Evolutionary conservation across 345 rosid genomes (phyloP).

Genomic region (Dovyalis caffra): DNA sequence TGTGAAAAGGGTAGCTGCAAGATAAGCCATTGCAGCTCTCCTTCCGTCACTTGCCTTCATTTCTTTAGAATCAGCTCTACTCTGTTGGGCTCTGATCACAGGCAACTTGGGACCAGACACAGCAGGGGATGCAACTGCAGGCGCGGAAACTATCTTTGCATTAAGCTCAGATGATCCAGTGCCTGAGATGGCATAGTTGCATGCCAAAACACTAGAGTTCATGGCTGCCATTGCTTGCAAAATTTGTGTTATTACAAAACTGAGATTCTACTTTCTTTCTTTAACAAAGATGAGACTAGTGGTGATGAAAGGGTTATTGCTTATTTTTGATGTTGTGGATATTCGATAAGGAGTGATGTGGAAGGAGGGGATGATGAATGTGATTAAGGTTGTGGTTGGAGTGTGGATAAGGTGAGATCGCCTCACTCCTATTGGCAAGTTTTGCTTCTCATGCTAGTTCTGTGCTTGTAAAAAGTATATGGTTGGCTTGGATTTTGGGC

Average conservation of each 20-base stretch:
- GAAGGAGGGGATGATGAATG: slow-evolving; percentile 45
- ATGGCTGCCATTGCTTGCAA: slow-evolving; percentile 61
- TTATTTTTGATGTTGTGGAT: slow-evolving; percentile 27
- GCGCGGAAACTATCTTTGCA: slow-evolving; percentile 49
- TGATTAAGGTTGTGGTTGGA: slow-evolving; percentile 63
- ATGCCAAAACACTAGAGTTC: slow-evolving; percentile 81
- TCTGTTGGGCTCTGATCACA: slow-evolving; percentile 60
- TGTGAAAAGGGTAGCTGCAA: slow-evolving; percentile 75
- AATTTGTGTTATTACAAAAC: not conserved
- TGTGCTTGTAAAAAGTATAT: slow-evolving; percentile 11
- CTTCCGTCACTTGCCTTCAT: slow-evolving; percentile 48
- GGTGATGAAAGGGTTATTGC: not conserved
- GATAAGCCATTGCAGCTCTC: slow-evolving; percentile 63
- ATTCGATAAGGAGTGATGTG: slow-evolving; percentile 38
- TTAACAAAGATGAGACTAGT: not conserved
- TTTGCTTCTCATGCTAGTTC: not conserved
- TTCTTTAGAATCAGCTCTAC: slow-evolving; percentile 30
- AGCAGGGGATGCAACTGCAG: slow-evolving; percentile 38
- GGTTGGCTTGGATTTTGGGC: slow-evolving; percentile 28
- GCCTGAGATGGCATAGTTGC: slow-evolving; percentile 70
- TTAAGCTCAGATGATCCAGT: slow-evolving; percentile 58
- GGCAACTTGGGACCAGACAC: slow-evolving; percentile 49
- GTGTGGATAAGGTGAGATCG: slow-evolving; percentile 98
- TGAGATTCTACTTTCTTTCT: slow-evolving; percentile 1
- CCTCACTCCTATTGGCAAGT: slow-evolving; percentile 70